phyloP scores from a whole-genome alignment of 2,329 filamentous ascomycete species.

The Alternaria gansuensis region DNA sequence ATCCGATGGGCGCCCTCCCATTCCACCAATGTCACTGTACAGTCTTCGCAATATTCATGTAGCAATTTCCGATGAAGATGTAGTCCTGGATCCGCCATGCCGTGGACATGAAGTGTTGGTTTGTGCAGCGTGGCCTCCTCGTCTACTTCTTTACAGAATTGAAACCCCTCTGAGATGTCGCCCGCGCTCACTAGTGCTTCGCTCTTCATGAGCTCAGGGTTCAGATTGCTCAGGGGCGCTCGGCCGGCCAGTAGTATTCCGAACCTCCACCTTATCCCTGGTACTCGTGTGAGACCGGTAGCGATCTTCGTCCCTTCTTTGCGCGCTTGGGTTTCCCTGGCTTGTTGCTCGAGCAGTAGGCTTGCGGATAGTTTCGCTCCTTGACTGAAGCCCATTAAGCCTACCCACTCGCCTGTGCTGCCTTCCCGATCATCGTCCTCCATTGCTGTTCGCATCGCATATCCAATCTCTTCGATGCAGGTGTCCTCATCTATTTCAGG shows the following conservation, averaged over 20 bases:
- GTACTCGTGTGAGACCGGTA: conserved; percentile 37
- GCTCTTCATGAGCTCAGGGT: conserved; percentile 50
- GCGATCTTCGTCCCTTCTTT: conserved; percentile 32
- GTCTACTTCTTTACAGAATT: conserved; percentile 51
- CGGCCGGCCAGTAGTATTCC: conserved; percentile 70
- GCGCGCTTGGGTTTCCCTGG: conserved; percentile 51
- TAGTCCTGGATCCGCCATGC: conserved; percentile 67
- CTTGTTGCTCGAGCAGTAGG: conserved; percentile 67
- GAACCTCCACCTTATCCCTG: conserved; percentile 62
- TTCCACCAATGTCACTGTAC: conserved; percentile 67
- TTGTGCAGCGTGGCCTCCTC: conserved; percentile 60
- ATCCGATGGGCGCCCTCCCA: conserved; percentile 79
- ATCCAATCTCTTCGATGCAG: conserved; percentile 59
- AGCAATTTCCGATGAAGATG: conserved; percentile 66
- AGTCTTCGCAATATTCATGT: conserved; percentile 67
- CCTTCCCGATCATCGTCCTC: conserved; percentile 55
- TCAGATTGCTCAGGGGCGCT: conserved; percentile 66
- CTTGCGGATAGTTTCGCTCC: conserved; percentile 60
- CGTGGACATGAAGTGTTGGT: conserved; percentile 75
- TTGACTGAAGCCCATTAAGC: conserved; percentile 61
- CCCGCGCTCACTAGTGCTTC: conserved; percentile 54
- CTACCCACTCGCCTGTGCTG: conserved; percentile 58
- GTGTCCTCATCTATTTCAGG: conserved; percentile 61
- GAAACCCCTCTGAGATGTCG: conserved; percentile 56
- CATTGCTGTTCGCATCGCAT: conserved; percentile 57